Conservation (phyloP, 164 flowering plant genomes). For the Magnolia sinica region DNA sequence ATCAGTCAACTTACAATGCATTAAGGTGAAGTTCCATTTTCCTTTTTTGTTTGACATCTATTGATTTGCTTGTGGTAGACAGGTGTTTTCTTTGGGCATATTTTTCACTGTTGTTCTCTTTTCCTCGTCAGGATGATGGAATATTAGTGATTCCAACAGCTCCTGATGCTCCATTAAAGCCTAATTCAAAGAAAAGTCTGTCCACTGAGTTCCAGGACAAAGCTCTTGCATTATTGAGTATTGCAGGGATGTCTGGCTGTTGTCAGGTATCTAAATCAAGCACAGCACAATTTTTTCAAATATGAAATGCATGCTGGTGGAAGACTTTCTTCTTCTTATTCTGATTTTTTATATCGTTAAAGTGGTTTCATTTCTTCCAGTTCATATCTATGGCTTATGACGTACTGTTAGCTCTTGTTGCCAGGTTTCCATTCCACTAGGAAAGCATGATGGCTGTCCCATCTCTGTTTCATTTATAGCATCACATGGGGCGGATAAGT, state of each 20-base stretch:
- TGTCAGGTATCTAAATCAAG: slow-evolving; percentile 67
- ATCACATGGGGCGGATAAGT: slow-evolving; percentile 80
- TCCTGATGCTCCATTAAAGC: slow-evolving; percentile 62
- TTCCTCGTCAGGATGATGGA: slow-evolving; percentile 62
- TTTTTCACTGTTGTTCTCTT: neutral
- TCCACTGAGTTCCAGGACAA: slow-evolving; percentile 60
- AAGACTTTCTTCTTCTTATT: neutral
- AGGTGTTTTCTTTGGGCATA: neutral
- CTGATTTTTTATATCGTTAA: neutral
- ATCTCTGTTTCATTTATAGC: slow-evolving; percentile 79
- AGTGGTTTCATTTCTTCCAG: neutral
- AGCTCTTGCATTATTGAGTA: slow-evolving; percentile 57
- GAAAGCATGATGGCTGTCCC: slow-evolving; percentile 66
- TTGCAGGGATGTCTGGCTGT: slow-evolving; percentile 90
- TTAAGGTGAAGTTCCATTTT: too few species aligned
- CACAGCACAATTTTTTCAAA: neutral
- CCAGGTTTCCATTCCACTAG: slow-evolving; percentile 83
- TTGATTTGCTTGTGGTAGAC: too few species aligned
- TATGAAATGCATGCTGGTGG: neutral
- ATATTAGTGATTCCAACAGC: slow-evolving; percentile 79
- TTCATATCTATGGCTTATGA: neutral
- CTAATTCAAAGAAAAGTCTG: slow-evolving; percentile 43
- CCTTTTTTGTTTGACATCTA: too few species aligned
- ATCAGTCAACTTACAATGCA: too few species aligned
- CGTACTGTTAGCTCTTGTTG: slow-evolving; percentile 1